A percentile compares a stretch with the other conserved stretches of the same genome.
Evolutionary conservation across 352 stramenopile species (phyloP).

Genomic region (Lagenidium giganteum): DNA sequence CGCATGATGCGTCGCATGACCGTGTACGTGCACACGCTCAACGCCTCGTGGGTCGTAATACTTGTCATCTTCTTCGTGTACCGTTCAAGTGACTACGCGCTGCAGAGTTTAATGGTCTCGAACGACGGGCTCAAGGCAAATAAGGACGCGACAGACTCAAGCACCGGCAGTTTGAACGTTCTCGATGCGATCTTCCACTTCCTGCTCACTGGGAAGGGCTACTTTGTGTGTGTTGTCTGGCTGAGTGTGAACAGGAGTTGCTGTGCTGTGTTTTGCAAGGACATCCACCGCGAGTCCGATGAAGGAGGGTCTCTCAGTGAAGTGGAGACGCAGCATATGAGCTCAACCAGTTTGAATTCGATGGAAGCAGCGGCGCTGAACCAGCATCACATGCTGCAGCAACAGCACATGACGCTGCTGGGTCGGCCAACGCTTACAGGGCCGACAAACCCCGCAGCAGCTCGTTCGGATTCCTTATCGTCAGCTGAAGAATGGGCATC

Average conservation of each 20-base stretch:
- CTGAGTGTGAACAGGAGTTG: conserved; percentile 59
- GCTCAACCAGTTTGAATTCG: no score
- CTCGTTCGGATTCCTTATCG: conserved; percentile 7
- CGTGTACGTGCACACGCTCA: conserved; percentile 65
- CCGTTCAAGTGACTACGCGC: conserved; percentile 31
- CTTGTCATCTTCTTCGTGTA: conserved; percentile 63
- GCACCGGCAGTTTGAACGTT: conserved; percentile 25
- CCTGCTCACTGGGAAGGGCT: conserved; percentile 55
- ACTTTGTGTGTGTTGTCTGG: conserved; percentile 60
- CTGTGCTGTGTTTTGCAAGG: conserved; percentile 23
- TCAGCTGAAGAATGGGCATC: conserved; percentile 33
- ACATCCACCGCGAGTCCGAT: not conserved
- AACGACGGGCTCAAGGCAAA: no score
- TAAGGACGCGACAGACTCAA: no score
- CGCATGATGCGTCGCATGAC: conserved; percentile 76
- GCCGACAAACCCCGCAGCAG: not conserved
- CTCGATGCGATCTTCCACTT: conserved; percentile 53
- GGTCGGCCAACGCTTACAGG: not conserved
- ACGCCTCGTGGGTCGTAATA: conserved; percentile 55
- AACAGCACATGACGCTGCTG: not conserved
- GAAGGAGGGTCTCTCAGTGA: conserved; percentile 6
- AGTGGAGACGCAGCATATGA: conserved; percentile 2
- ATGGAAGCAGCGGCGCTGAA: no score
- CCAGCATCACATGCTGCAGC: not conserved
- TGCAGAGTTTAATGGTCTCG: no score